phyloP scores from a whole-genome alignment of 768 basidiomycete species.

The Gloeostereum incarnatum region DNA sequence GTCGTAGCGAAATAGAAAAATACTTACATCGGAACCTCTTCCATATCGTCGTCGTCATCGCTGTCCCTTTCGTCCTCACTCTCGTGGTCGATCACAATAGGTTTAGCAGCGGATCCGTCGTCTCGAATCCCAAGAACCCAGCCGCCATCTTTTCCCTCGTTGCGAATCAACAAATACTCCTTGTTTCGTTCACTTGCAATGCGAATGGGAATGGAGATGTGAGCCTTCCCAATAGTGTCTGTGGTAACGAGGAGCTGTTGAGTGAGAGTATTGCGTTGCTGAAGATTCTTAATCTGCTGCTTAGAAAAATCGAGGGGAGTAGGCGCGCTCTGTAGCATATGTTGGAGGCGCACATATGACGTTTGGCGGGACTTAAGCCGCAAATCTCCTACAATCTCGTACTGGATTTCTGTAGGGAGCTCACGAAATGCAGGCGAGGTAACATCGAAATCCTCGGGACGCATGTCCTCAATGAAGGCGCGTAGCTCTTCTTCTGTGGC shows the following conservation, averaged over 20 bases:
- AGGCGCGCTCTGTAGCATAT: conserved; percentile 71
- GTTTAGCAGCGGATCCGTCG: conserved; percentile 74
- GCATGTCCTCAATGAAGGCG: conserved; percentile 91
- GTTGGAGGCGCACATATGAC: conserved; percentile 82
- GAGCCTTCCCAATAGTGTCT: conserved; percentile 84
- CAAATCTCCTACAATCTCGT: conserved; percentile 96
- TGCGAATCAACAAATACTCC: conserved; percentile 93
- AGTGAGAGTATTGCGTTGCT: conserved; percentile 83
- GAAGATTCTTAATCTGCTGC: conserved; percentile 87
- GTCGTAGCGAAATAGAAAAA: neutral
- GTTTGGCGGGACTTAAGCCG: conserved; percentile 92
- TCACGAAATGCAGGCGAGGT: conserved; percentile 84
- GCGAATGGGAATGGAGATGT: conserved; percentile 84
- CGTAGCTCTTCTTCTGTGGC: conserved; percentile 95
- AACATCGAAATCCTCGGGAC: conserved; percentile 91
- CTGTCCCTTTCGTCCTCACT: conserved; percentile 49
- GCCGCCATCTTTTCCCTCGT: conserved; percentile 78
- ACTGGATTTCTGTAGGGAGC: conserved; percentile 93
- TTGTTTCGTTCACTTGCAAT: conserved; percentile 94
- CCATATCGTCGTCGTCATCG: conserved; percentile 61
- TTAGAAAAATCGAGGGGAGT: conserved; percentile 95
- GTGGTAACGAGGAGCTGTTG: conserved; percentile 90
- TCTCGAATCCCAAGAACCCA: conserved; percentile 94
- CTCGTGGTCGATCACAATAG: conserved; percentile 77
- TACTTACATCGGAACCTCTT: conserved; percentile 66